These are phyloP conservation scores for Polymyxa betae DNA, from an alignment of 208 protist genomes.

Conservation along the genomic window DNA sequence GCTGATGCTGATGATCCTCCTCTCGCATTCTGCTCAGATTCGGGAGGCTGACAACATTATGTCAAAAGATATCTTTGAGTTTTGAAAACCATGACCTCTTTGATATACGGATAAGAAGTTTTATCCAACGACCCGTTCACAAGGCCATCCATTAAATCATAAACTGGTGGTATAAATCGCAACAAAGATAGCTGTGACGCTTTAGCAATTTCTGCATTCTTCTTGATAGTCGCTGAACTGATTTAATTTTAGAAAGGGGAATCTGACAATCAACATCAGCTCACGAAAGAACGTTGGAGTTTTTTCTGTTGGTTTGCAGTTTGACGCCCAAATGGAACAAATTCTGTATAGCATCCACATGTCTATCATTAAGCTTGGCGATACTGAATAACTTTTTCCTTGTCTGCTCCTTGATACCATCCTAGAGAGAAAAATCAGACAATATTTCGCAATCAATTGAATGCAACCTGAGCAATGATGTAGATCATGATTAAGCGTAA, in stretches of 20 bases:
- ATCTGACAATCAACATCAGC: background rate
- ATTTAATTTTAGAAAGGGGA: background rate
- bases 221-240: slow-evolving; percentile 40
- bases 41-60: background rate
- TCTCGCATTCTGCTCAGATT: background rate
- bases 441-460: background rate
- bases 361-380: slow-evolving; percentile 13
- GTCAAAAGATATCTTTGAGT: background rate
- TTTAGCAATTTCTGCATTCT: background rate
- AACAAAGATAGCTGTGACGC: background rate
- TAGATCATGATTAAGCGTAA: slow-evolving; percentile 52
- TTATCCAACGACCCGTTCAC: background rate
- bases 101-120: background rate
- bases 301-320: slow-evolving; percentile 28
- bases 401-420: slow-evolving; percentile 29
- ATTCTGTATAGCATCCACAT: slow-evolving; percentile 32
- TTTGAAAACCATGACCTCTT: background rate
- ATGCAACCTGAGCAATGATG: slow-evolving; percentile 19
- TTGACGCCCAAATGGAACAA: slow-evolving; percentile 3
- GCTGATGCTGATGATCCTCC: background rate
- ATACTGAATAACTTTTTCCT: slow-evolving; percentile 17
- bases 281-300: background rate
- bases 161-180: background rate
- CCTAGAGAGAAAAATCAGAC: background rate
- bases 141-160: background rate